Conservation (phyloP, 768 basidiomycete genomes). For the Clathrus columnatus region DNA sequence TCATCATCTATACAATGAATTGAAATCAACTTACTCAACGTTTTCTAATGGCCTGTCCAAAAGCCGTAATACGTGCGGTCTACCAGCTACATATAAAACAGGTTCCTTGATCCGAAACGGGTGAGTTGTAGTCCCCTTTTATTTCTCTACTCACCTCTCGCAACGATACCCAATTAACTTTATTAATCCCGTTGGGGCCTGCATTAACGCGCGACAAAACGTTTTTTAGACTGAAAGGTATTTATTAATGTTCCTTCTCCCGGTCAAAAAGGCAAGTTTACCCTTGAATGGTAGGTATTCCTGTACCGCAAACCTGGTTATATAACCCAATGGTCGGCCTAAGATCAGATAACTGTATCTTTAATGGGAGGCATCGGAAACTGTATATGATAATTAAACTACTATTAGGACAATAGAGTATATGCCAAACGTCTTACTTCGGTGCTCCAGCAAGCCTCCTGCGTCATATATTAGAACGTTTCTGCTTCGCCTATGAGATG, state of each 20-base stretch:
- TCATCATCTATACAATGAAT: neutral
- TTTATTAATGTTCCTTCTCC: conserved; percentile 3
- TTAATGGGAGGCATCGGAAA: conserved; percentile 48
- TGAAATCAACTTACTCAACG: conserved; percentile 64
- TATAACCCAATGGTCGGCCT: conserved; percentile 29
- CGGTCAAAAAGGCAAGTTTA: conserved; percentile 19
- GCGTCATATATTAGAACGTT: neutral
- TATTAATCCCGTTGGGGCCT: conserved; percentile 62
- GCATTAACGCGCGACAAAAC: conserved; percentile 77
- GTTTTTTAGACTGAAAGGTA: conserved; percentile 50
- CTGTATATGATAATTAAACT: conserved; percentile 85
- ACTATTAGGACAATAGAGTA: conserved; percentile 73
- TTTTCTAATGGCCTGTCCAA: conserved; percentile 87
- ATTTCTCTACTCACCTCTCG: conserved; percentile 52
- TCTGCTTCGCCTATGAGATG: neutral
- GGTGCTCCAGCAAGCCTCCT: conserved; percentile 3
- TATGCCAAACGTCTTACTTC: neutral
- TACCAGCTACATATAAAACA: conserved; percentile 79
- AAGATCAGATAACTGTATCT: conserved; percentile 25
- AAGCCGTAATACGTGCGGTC: conserved; percentile 85
- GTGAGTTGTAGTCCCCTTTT: conserved; percentile 6
- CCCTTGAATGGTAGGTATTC: conserved; percentile 95
- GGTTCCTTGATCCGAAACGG: conserved; percentile 60
- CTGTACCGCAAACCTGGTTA: conserved; percentile 79
- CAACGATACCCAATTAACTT: conserved; percentile 89